phyloP scores from a whole-genome alignment of 2,329 filamentous ascomycete species.

The Penicillium sp. region DNA sequence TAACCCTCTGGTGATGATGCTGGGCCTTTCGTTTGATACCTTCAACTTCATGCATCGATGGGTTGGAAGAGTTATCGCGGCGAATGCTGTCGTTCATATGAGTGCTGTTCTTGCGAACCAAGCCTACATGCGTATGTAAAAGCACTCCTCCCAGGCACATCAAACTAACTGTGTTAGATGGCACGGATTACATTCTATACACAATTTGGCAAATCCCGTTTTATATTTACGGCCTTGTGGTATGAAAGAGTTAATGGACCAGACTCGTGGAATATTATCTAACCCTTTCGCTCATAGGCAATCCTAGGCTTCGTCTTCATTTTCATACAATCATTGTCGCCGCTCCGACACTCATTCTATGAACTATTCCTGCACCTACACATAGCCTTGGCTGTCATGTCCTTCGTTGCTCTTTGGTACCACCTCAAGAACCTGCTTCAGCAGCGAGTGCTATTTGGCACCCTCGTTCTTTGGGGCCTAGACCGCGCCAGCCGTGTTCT shows the following conservation, averaged over 20 bases:
- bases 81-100: slow-evolving; percentile 69
- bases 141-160: too few relatives aligned
- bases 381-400: slow-evolving; percentile 39
- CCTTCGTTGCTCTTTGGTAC: slow-evolving; percentile 41
- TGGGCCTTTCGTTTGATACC: slow-evolving; percentile 87
- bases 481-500: slow-evolving; percentile 47
- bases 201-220: slow-evolving; percentile 29
- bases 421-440: slow-evolving; percentile 31
- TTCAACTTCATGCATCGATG: slow-evolving; percentile 88
- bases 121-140: slow-evolving; percentile 21
- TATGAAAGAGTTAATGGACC: slow-evolving; percentile 11
- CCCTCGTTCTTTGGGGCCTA: slow-evolving; percentile 34
- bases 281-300: slow-evolving; percentile 32
- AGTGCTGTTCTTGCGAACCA: slow-evolving; percentile 25
- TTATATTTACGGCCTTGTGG: slow-evolving; percentile 32
- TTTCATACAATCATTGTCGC: slow-evolving; percentile 41
- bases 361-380: slow-evolving; percentile 47
- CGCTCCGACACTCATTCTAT: slow-evolving; percentile 46
- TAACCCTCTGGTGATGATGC: slow-evolving; percentile 77
- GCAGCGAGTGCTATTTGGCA: slow-evolving; percentile 31
- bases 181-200: slow-evolving; percentile 54
- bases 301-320: slow-evolving; percentile 41
- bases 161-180: slow-evolving; percentile 32
- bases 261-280: slow-evolving; percentile 44
- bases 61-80: slow-evolving; percentile 70